These are phyloP conservation scores for Casuarina glauca DNA, from an alignment of 306 rosid species.

Conservation along the genomic window DNA sequence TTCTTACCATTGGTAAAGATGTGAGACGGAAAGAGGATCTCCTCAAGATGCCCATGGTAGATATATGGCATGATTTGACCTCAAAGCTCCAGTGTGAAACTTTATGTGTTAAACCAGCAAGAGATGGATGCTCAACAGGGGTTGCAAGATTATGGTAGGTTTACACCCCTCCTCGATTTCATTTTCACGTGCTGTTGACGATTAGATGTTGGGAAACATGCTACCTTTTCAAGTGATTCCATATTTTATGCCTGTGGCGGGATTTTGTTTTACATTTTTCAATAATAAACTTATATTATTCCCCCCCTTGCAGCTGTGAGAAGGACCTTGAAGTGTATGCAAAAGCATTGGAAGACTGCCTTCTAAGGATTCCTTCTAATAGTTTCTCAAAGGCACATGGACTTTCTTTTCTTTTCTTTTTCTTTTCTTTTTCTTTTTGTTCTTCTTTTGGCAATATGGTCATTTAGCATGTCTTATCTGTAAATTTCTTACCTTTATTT, in stretches of 20 bases:
- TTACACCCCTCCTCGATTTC: conserved; percentile 23
- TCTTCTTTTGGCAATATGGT: neutral
- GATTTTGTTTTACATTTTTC: conserved; percentile 18
- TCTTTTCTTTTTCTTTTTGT: neutral
- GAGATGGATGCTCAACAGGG: conserved; percentile 98
- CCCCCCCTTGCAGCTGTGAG: conserved; percentile 57
- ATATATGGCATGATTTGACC: conserved; percentile 74
- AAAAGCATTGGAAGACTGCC: conserved; percentile 64
- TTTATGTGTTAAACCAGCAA: conserved; percentile 87
- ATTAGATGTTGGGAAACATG: conserved; percentile 8
- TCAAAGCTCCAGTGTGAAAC: conserved; percentile 73
- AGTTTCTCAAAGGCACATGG: conserved; percentile 75
- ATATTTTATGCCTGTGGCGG: conserved; percentile 4
- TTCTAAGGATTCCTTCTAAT: conserved; percentile 80
- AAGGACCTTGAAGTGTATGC: conserved; percentile 69
- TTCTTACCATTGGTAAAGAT: conserved; percentile 79
- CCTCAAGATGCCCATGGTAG: conserved; percentile 38
- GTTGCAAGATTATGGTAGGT: conserved; percentile 90
- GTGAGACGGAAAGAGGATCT: conserved; percentile 58
- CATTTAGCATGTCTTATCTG: neutral
- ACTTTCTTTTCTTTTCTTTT: neutral
- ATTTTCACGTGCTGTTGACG: conserved; percentile 13
- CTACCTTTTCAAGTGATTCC: neutral
- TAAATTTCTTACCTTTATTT: neutral
- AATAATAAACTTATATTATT: conserved; percentile 2